phyloP scores from a whole-genome alignment of 2,329 filamentous ascomycete genomes.

The Byssochlamys sp. region DNA sequence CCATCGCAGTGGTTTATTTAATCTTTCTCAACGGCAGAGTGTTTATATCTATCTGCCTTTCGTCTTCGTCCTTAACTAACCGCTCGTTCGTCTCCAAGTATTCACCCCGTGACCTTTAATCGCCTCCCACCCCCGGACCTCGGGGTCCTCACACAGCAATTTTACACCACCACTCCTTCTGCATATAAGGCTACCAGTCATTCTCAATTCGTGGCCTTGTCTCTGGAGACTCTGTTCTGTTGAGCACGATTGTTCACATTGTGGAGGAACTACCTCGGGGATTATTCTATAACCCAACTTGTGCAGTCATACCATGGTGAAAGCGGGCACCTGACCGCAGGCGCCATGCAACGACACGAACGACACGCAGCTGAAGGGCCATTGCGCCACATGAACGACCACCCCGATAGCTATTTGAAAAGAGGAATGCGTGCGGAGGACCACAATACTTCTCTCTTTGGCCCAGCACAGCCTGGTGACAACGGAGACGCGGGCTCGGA shows the following conservation, averaged over 20 bases:
- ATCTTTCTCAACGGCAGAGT: not conserved
- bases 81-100: not conserved
- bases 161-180: not conserved
- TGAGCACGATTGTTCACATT: too few relatives aligned
- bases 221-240: not conserved
- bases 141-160: not conserved
- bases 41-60: not conserved
- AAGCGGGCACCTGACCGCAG: not conserved
- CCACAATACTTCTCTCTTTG: conserved; percentile 6
- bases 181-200: not conserved
- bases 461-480: not conserved
- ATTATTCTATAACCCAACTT: not conserved
- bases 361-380: not conserved
- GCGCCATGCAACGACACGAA: not conserved
- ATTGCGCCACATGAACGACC: not conserved
- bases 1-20: not conserved
- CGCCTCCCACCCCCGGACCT: not conserved
- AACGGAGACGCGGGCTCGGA: not conserved
- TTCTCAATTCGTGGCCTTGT: not conserved
- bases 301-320: not conserved
- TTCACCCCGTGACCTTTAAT: not conserved
- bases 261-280: not conserved
- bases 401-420: not conserved
- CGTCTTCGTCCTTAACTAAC: not conserved
- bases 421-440: conserved; percentile 5